Base-by-base conservation (phyloP, 257 asterid species). In the Catharanthus roseus region DNA sequence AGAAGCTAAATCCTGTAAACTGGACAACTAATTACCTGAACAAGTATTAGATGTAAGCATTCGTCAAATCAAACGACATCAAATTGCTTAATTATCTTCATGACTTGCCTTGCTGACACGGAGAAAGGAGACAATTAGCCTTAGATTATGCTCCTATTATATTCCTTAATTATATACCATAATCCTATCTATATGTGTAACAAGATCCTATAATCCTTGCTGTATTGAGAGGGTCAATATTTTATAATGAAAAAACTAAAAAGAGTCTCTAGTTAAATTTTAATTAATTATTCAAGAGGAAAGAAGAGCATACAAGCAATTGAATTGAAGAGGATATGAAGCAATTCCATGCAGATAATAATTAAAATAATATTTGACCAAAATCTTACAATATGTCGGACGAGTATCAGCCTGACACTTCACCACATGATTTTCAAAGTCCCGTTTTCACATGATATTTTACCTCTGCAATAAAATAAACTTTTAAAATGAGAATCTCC, bases 321-420 rank as follows among this genome's bases (percentile, higher is more conserved):
- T 75, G 68, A 26, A 65, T 71, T 33, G 29, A 51, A 24, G 41
- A 70, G 65, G 67, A 44, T 19, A 67, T 18, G 31, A 29, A 38
- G 18, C 34, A 67, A 21, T 29, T 58, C 64, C 38, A 45, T 39
- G 6, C 62, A 19, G 24, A 42, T 56, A 21, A 44, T 1, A 15
- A 50, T 71, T 75, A 72, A 41, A 75, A 65, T 73, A 81, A 63
- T 72, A 79, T 84, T 88, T 86, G 88, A 86, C 95, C 70, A 56
- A 28, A 69, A 70, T 58, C 44, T 56, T 29, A 68, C 21, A 57
- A 70, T 24, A 51, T 26, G 33, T 39, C 42, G 24, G 29, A 58
- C 1, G 44, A 71, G 60, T 28, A 33, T 49, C 8, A 71, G 47
- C 16, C 2, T 5, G 68, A 58, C 47, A 57, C 68, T 29, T 71